These are phyloP conservation scores for Metarhizium brunneum DNA, from an alignment of 2,329 filamentous ascomycete genomes.

Conservation along the genomic window DNA sequence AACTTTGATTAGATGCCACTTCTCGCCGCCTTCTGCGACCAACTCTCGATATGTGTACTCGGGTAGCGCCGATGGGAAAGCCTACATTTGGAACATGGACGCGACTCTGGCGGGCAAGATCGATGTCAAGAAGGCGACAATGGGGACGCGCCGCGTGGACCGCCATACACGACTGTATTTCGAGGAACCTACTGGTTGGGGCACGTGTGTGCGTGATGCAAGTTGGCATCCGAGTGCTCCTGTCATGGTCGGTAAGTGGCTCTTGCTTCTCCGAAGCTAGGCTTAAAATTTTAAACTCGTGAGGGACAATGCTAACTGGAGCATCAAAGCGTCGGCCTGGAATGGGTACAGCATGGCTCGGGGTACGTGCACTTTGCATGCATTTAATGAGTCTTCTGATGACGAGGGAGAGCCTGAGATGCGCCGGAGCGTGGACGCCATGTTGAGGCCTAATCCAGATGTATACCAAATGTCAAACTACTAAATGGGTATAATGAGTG, in stretches of 20 bases:
- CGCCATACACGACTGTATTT: conserved; percentile 45
- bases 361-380: conserved; percentile 70
- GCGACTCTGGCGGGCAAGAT: conserved; percentile 71
- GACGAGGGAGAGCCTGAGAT: conserved; percentile 54
- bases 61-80: conserved; percentile 79
- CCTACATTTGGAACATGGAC: conserved; percentile 90
- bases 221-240: conserved; percentile 86
- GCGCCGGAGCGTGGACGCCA: conserved; percentile 50
- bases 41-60: conserved; percentile 90
- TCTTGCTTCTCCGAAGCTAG: neutral
- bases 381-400: conserved; percentile 58
- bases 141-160: conserved; percentile 48
- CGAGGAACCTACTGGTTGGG: conserved; percentile 52
- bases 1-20: conserved; percentile 91
- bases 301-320: neutral
- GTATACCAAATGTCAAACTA: conserved; percentile 9
- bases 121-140: conserved; percentile 65
- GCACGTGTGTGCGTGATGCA: conserved; percentile 75
- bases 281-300: no score
- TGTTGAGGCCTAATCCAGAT: conserved; percentile 34
- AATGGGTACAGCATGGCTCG: conserved; percentile 65
- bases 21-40: conserved; percentile 77
- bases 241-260: conserved; percentile 54
- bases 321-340: conserved; percentile 63
- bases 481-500: neutral